Evolutionary conservation across 2,329 filamentous ascomycete species (phyloP).

Genomic region (Trichoderma guizhouense): DNA sequence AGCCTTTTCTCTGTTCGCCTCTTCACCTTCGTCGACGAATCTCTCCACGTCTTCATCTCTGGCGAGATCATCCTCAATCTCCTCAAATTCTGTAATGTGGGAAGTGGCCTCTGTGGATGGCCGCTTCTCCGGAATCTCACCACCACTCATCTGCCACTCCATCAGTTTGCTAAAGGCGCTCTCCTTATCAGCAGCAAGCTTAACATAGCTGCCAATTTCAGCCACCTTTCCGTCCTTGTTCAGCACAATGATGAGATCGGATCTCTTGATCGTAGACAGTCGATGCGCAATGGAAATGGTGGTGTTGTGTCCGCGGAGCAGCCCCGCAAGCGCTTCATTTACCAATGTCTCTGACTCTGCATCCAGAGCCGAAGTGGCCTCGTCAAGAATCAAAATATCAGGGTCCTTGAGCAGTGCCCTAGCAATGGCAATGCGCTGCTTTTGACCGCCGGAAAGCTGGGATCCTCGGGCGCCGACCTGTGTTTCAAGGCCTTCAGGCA

Average conservation of each 20-base stretch:
- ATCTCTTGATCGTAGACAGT: constrained; percentile 92
- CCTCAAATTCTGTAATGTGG: constrained; percentile 50
- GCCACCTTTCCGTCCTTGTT: constrained; percentile 83
- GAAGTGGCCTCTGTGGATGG: constrained; percentile 31
- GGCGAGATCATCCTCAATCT: constrained; percentile 45
- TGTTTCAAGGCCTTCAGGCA: constrained; percentile 92
- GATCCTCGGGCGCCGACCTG: constrained; percentile 88
- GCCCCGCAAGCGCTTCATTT: constrained; percentile 77
- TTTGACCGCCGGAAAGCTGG: constrained; percentile 92
- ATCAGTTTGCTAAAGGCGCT: constrained; percentile 94
- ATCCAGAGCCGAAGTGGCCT: constrained; percentile 92
- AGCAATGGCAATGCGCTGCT: constrained; percentile 96
- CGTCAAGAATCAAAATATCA: constrained; percentile 93
- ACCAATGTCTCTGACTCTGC: constrained; percentile 96
- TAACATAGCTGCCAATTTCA: constrained; percentile 79
- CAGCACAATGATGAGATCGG: constrained; percentile 90
- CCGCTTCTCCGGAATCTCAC: constrained; percentile 54
- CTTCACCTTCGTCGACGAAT: constrained; percentile 30
- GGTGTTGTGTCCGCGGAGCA: constrained; percentile 85
- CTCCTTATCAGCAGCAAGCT: constrained; percentile 67
- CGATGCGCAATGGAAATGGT: constrained; percentile 98
- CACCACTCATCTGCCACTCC: constrained; percentile 97
- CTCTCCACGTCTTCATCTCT: constrained; percentile 25
- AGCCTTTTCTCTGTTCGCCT: constrained; percentile 14
- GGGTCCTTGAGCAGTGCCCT: constrained; percentile 92